Conservation (phyloP, 129 eudicot genomes). For the Silybum marianum region DNA sequence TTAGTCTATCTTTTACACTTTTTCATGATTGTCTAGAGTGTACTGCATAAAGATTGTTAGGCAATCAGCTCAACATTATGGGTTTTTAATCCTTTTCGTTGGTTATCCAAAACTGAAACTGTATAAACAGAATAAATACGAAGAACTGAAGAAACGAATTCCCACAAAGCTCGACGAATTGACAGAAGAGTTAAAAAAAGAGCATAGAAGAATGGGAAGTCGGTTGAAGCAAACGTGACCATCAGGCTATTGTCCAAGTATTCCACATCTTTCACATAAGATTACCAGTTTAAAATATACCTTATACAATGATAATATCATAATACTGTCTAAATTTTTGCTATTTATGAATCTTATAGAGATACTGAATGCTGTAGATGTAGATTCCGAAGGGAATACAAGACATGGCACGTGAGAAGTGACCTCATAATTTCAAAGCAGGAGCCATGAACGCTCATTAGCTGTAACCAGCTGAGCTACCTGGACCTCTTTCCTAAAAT, state of each 20-base stretch:
- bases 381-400: constrained; percentile 29
- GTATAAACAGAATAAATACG: constrained; percentile 30
- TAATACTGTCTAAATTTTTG: background rate
- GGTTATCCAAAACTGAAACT: too few relatives aligned
- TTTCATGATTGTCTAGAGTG: background rate
- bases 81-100: background rate
- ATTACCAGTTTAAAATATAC: too few relatives aligned
- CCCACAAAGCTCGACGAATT: constrained; percentile 18
- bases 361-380: constrained; percentile 37
- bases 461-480: too few relatives aligned
- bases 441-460: constrained; percentile 58
- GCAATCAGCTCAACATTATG: background rate
- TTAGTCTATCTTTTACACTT: background rate
- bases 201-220: constrained; percentile 38
- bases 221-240: constrained; percentile 27
- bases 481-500: too few relatives aligned
- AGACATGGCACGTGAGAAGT: constrained; percentile 47
- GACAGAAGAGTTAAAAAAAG: constrained; percentile 28
- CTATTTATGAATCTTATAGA: background rate
- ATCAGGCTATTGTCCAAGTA: constrained; percentile 50
- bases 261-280: background rate
- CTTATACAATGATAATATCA: too few relatives aligned
- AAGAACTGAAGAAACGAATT: constrained; percentile 35
- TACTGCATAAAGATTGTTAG: background rate
- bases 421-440: constrained; percentile 56